Percentiles rank a stretch among this genome's conserved stretches.
Conservation (phyloP, 768 basidiomycete genomes). For the Psilocybe azurescens region DNA sequence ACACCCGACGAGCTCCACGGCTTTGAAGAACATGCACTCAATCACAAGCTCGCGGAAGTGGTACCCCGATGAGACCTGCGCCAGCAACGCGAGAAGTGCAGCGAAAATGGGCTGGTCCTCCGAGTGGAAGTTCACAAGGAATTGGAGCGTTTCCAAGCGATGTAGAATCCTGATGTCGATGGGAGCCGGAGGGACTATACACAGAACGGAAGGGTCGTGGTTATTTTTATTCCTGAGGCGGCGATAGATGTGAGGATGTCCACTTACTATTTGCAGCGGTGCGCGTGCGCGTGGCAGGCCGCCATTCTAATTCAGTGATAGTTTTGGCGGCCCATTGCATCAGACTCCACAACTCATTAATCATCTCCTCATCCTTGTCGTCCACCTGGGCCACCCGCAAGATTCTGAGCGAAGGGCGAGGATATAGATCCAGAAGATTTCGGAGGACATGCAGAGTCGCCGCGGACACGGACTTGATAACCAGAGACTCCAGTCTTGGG, state of each 20-base stretch:
- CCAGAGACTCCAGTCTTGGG: conserved; percentile 15
- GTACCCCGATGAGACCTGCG: conserved; percentile 19
- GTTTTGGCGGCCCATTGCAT: conserved; percentile 24
- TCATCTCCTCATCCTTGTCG: conserved; percentile 13
- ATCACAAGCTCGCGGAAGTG: conserved; percentile 19
- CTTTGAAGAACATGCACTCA: conserved; percentile 26
- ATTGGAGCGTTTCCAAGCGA: conserved; percentile 18
- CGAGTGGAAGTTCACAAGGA: conserved; percentile 29
- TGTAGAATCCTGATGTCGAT: conserved; percentile 20
- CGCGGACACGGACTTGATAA: conserved; percentile 16
- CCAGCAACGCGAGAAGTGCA: conserved; percentile 18
- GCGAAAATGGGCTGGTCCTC: conserved; percentile 19
- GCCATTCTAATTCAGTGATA: conserved; percentile 25
- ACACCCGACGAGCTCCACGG: conserved; percentile 23
- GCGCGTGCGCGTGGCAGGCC: conserved; percentile 17
- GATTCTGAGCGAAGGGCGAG: conserved; percentile 17
- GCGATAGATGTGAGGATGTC: background rate
- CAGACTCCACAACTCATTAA: conserved; percentile 22
- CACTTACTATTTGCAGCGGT: conserved; percentile 18
- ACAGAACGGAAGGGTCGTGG: too few species aligned
- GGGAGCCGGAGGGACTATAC: conserved; percentile 18
- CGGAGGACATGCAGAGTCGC: conserved; percentile 19
- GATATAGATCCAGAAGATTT: conserved; percentile 14
- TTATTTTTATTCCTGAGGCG: background rate
- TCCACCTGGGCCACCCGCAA: conserved; percentile 18